Evolutionary conservation across 1,284 basidiomycete genomes (phyloP).

Genomic region (Exobasidium rhododendri): DNA sequence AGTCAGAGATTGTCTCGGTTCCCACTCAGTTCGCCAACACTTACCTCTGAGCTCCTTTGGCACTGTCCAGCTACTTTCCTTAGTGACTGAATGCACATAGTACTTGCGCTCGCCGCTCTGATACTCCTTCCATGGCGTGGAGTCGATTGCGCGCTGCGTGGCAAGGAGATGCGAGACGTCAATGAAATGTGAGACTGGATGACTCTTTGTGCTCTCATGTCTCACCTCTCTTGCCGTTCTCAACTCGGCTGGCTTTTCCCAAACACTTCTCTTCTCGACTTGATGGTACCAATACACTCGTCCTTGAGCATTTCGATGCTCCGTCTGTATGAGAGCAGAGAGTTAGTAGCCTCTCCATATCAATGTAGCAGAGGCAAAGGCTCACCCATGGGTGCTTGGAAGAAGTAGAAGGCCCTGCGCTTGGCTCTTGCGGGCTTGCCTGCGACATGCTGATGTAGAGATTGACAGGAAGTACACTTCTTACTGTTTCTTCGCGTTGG

Average conservation of each 20-base stretch:
- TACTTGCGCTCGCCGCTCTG: constrained; percentile 49
- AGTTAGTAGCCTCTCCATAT: too few species aligned
- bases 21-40: neutral
- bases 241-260: constrained; percentile 53
- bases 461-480: too few species aligned
- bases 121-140: constrained; percentile 53
- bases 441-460: too few species aligned
- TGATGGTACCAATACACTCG: constrained; percentile 51
- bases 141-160: constrained; percentile 36
- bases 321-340: constrained; percentile 25
- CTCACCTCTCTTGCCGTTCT: constrained; percentile 43
- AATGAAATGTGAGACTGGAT: neutral
- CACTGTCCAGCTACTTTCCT: constrained; percentile 48
- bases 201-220: neutral
- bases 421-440: too few species aligned
- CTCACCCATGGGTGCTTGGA: too few species aligned
- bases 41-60: constrained; percentile 40
- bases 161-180: constrained; percentile 2
- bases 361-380: too few species aligned
- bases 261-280: constrained; percentile 43
- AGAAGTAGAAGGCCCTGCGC: too few species aligned
- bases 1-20: neutral
- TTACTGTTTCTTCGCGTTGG: too few species aligned
- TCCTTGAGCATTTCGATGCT: constrained; percentile 45
- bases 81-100: constrained; percentile 52